phyloP scores from a whole-genome alignment of 2,329 filamentous ascomycete genomes.

The Penicillium verrucosum region DNA sequence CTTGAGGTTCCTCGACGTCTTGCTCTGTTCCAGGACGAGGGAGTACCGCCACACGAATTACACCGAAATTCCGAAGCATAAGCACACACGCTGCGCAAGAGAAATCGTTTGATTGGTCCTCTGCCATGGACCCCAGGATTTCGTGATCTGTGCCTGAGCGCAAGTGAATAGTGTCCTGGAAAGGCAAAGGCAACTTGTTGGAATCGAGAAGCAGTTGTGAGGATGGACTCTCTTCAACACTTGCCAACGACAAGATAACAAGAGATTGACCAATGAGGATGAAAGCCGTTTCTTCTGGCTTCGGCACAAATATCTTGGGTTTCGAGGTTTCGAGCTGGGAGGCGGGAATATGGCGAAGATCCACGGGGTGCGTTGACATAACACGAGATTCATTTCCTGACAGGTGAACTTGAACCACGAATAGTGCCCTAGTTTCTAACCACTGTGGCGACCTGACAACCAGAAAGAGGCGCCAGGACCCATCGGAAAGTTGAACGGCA shows the following conservation, averaged over 20 bases:
- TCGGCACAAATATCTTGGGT: constrained; percentile 73
- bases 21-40: constrained; percentile 43
- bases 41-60: constrained; percentile 53
- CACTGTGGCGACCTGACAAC: constrained; percentile 58
- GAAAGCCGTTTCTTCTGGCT: constrained; percentile 75
- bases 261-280: constrained; percentile 75
- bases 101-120: constrained; percentile 43
- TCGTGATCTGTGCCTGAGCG: constrained; percentile 51
- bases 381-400: constrained; percentile 54
- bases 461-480: constrained; percentile 56
- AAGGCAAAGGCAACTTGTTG: constrained; percentile 62
- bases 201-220: constrained; percentile 70
- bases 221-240: constrained; percentile 67
- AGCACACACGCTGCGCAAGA: constrained; percentile 46
- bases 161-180: constrained; percentile 85
- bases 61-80: constrained; percentile 57
- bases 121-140: constrained; percentile 50
- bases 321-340: constrained; percentile 38
- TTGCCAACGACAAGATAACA: constrained; percentile 70
- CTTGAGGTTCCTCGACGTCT: constrained; percentile 45
- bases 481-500: constrained; percentile 48
- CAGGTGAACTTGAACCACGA: constrained; percentile 69
- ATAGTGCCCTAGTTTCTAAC: constrained; percentile 59
- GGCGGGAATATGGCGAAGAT: constrained; percentile 58
- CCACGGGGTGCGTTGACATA: constrained; percentile 65